Evolutionary conservation across 495 filamentous ascomycete species (phyloP).

Genomic region (Echria macrotheca): DNA sequence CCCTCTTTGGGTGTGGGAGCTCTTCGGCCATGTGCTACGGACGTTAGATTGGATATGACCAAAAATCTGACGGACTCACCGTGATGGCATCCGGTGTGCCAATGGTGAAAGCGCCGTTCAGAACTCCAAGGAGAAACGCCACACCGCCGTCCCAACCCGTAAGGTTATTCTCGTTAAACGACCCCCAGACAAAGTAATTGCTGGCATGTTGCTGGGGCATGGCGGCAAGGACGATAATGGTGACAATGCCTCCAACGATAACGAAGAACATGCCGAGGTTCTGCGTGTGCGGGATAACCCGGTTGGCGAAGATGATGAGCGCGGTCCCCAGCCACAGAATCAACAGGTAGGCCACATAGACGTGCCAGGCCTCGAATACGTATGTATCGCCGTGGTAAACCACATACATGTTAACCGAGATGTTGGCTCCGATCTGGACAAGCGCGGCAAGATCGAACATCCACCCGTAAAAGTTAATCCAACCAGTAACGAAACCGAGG

Average conservation of each 20-base stretch:
- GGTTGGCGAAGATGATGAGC: constrained; percentile 66
- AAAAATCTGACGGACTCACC: not conserved
- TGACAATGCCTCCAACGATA: constrained; percentile 61
- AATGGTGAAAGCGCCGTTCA: constrained; percentile 82
- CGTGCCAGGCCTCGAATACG: constrained; percentile 61
- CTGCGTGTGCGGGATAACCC: constrained; percentile 58
- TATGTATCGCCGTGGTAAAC: constrained; percentile 60
- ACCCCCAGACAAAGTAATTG: constrained; percentile 55
- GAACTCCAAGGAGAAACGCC: constrained; percentile 72
- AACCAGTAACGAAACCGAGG: constrained; percentile 73
- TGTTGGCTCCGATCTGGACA: constrained; percentile 60
- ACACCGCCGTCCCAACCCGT: constrained; percentile 68
- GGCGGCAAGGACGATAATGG: constrained; percentile 66
- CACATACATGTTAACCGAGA: constrained; percentile 66
- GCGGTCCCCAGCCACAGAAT: constrained; percentile 61
- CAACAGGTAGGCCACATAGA: constrained; percentile 65
- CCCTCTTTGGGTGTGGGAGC: constrained; percentile 58
- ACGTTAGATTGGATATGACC: no score
- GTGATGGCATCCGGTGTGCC: constrained; percentile 58
- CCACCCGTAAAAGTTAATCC: constrained; percentile 80
- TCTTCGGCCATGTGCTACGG: constrained; percentile 77
- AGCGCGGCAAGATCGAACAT: constrained; percentile 60
- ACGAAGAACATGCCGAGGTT: constrained; percentile 65
- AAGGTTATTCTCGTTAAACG: constrained; percentile 54
- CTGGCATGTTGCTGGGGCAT: constrained; percentile 64